A percentile compares a stretch with the other conserved stretches of the same genome.
Evolutionary conservation across 495 filamentous ascomycete species (phyloP).

Genomic region (Penicillium canariense): DNA sequence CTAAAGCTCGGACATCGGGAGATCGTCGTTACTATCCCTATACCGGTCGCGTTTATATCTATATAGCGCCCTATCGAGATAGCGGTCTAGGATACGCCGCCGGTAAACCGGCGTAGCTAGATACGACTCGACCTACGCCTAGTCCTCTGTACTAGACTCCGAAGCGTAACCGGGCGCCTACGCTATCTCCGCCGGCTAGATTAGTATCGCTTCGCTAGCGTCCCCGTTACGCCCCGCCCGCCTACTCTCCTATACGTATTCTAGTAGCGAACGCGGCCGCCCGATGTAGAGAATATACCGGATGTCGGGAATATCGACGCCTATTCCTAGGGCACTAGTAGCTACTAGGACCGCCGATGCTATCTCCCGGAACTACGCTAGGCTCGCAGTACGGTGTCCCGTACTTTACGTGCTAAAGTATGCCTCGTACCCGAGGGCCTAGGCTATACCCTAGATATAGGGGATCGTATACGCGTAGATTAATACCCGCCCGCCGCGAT

Average conservation of each 20-base stretch:
- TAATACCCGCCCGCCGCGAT: slow-evolving; percentile 6
- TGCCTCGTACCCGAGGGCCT: not conserved
- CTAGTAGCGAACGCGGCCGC: slow-evolving; percentile 5
- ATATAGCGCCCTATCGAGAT: not conserved
- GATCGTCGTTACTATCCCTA: not conserved
- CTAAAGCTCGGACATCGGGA: not conserved
- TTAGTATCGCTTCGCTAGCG: not conserved
- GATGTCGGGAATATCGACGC: slow-evolving; percentile 22
- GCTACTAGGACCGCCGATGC: slow-evolving; percentile 9
- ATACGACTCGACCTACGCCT: not conserved
- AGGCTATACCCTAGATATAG: not conserved
- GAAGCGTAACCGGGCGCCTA: not conserved
- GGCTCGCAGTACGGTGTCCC: not conserved
- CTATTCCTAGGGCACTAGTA: slow-evolving; percentile 25
- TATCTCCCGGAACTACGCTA: slow-evolving; percentile 10
- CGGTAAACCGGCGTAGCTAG: not conserved
- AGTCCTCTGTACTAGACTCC: not conserved
- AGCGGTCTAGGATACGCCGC: not conserved
- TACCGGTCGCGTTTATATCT: not conserved
- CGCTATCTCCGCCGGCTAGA: not conserved
- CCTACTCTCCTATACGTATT: slow-evolving; percentile 28
- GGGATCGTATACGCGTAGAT: slow-evolving; percentile 6
- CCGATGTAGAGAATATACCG: slow-evolving; percentile 19
- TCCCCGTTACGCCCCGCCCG: slow-evolving; percentile 18
- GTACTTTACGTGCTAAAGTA: slow-evolving; percentile 15